Evolutionary conservation across 176 grass and related monocot species (phyloP), one percentile per base, ranked within the genome.

Genomic region (Chloris gayana): DNA sequence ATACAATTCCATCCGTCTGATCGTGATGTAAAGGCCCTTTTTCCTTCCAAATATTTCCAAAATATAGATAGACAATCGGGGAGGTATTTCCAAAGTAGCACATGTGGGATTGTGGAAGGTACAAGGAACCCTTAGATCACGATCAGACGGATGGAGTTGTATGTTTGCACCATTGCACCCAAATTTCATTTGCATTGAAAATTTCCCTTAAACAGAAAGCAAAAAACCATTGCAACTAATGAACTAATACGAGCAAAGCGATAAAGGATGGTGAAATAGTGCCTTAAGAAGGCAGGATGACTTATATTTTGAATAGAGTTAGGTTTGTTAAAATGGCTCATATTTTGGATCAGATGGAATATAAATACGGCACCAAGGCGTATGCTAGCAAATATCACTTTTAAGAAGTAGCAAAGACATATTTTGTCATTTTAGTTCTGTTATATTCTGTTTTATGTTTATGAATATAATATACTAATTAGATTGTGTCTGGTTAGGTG

Each of bases 401-500:
- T 37, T 26, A 67, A 67, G 49, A 29, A 15, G 14, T 49, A 47
- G 45, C 14, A 10, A 15, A 47, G 17, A 47, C 45, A 53, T 53
- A 53, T 7, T 47, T 47, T 47, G 45, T 47, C 15, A 59, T 24
- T 59, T 1, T 26, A 25, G 56, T 26, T 4, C 44, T 49, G 80
- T 25, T 45, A 30, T 75, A 32, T 22, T 25, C 62, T 34, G 64
- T 64, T 84, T 67, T 75, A 17, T 56, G 22, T 70, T 70, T 70
- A 49, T 41, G 17, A 69, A 74, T n/a, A 53, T 53, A 70, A 15
- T 67, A 64, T 80, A 47, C 59, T 75, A 31, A 87, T 54, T 51
- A 57, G 61, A 69, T 80, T 67, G 27, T 69, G 67, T 77, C 84
- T 71, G 50, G 73, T 75, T 73, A 98, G 96, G 88, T 98, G 51